Percentiles rank a stretch among this genome's conserved stretches.
These are phyloP conservation scores for Melocanna baccifera DNA, from an alignment of 176 grass and related monocot species.

Conservation along the genomic window DNA sequence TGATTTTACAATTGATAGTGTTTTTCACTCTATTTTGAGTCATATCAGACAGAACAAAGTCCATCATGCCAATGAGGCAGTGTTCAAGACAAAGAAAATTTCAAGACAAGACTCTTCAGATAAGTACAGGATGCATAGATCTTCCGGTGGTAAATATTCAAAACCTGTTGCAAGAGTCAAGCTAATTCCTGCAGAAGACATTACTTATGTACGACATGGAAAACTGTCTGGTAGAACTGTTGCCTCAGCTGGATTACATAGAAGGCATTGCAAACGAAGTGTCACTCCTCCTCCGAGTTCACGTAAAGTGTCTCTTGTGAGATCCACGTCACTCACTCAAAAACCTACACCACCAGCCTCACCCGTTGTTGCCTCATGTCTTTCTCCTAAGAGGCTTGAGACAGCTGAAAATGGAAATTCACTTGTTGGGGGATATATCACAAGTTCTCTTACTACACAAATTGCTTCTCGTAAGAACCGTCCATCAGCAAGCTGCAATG, in stretches of 20 bases:
- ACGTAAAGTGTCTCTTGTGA: slow-evolving; percentile 16
- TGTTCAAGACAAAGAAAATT: neutral
- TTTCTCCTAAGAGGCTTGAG: neutral
- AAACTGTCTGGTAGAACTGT: slow-evolving; percentile 32
- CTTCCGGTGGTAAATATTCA: slow-evolving; percentile 31
- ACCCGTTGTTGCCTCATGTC: neutral
- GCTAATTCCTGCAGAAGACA: slow-evolving; percentile 51
- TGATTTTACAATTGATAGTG: slow-evolving; percentile 7
- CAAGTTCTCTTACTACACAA: neutral
- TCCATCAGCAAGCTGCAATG: slow-evolving; percentile 17
- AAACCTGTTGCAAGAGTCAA: slow-evolving; percentile 59
- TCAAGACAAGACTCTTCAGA: neutral
- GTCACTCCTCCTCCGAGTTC: slow-evolving; percentile 37
- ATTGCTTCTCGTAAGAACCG: neutral
- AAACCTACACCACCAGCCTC: neutral
- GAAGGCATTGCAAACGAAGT: slow-evolving; percentile 27
- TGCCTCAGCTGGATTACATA: slow-evolving; percentile 11
- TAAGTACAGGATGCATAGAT: slow-evolving; percentile 18
- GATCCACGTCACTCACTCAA: neutral
- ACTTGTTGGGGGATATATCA: neutral
- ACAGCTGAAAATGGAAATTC: slow-evolving; percentile 12
- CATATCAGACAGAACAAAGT: neutral
- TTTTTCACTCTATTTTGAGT: slow-evolving; percentile 5
- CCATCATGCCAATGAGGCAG: neutral
- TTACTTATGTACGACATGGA: slow-evolving; percentile 35